phyloP scores from a whole-genome alignment of 768 basidiomycete species.

The Myochromella boudieri region DNA sequence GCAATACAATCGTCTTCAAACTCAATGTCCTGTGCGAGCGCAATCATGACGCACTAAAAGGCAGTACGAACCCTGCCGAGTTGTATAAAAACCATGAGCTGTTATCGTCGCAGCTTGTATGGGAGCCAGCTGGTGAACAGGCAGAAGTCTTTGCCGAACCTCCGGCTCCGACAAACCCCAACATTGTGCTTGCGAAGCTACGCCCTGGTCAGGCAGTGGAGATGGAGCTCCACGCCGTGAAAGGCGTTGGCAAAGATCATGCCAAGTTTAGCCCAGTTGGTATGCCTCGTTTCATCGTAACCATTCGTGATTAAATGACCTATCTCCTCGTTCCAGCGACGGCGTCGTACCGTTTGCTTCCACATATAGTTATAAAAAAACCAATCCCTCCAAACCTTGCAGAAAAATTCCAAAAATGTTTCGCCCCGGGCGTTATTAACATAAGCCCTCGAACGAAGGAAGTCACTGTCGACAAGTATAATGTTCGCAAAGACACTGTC shows the following conservation, averaged over 20 bases:
- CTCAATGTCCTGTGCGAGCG: constrained; percentile 69
- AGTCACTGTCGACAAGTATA: constrained; percentile 60
- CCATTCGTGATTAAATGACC: background rate
- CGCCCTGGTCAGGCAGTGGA: constrained; percentile 88
- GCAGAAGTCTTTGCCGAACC: constrained; percentile 50
- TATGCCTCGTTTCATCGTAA: constrained; percentile 29
- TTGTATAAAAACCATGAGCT: constrained; percentile 76
- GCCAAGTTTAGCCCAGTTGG: constrained; percentile 97
- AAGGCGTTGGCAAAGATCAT: constrained; percentile 91
- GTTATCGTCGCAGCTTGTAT: constrained; percentile 64
- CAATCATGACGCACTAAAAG: constrained; percentile 53
- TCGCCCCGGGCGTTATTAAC: constrained; percentile 79
- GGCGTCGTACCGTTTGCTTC: constrained; percentile 92
- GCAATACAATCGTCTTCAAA: constrained; percentile 88
- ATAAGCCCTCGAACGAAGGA: constrained; percentile 56
- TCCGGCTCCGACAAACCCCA: constrained; percentile 69
- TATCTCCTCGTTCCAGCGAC: constrained; percentile 58
- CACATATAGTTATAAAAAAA: constrained; percentile 72
- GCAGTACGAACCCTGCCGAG: constrained; percentile 51
- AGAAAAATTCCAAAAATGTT: constrained; percentile 84
- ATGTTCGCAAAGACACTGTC: constrained; percentile 83
- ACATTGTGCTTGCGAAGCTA: constrained; percentile 90
- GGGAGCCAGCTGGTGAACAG: constrained; percentile 86
- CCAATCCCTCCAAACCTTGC: constrained; percentile 78
- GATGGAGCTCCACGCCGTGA: constrained; percentile 87